These are phyloP conservation scores for Lagenidium giganteum DNA, from an alignment of 352 stramenopile genomes.

Conservation along the genomic window DNA sequence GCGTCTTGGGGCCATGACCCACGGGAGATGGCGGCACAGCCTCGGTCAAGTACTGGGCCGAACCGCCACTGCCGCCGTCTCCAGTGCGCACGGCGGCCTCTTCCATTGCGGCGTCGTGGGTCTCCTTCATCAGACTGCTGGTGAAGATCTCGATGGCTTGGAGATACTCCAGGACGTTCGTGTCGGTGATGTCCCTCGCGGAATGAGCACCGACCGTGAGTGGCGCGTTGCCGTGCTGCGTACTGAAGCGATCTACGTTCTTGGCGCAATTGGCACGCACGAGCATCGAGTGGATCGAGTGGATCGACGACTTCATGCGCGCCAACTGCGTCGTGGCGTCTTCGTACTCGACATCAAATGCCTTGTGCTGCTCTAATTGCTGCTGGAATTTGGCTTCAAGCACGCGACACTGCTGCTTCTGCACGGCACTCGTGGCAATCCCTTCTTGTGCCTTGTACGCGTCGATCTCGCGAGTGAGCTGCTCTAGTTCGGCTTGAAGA, in stretches of 20 bases:
- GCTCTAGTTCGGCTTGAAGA: constrained; percentile 42
- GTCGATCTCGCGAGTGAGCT: constrained; percentile 41
- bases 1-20: constrained; percentile 37
- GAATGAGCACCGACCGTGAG: constrained; percentile 20
- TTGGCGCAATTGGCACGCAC: constrained; percentile 44
- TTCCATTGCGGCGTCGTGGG: constrained; percentile 13
- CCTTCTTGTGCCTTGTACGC: constrained; percentile 65
- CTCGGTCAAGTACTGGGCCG: neutral
- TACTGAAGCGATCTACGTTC: constrained; percentile 27
- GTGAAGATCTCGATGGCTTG: constrained; percentile 71
- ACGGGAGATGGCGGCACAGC: constrained; percentile 21
- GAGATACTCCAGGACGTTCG: constrained; percentile 74
- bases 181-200: constrained; percentile 43
- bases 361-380: constrained; percentile 33
- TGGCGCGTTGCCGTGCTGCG: constrained; percentile 15
- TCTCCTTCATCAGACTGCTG: constrained; percentile 50
- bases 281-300: constrained; percentile 71
- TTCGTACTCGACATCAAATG: constrained; percentile 50
- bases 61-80: constrained; percentile 2
- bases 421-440: constrained; percentile 44
- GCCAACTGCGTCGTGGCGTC: constrained; percentile 43
- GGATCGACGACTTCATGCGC: constrained; percentile 60
- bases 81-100: neutral
- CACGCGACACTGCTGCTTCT: constrained; percentile 49
- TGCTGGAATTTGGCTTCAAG: constrained; percentile 30